Evolutionary conservation across 2,329 filamentous ascomycete genomes (phyloP), one percentile per base, ranked within the genome.

Genomic region (Parastagonospora avenae): DNA sequence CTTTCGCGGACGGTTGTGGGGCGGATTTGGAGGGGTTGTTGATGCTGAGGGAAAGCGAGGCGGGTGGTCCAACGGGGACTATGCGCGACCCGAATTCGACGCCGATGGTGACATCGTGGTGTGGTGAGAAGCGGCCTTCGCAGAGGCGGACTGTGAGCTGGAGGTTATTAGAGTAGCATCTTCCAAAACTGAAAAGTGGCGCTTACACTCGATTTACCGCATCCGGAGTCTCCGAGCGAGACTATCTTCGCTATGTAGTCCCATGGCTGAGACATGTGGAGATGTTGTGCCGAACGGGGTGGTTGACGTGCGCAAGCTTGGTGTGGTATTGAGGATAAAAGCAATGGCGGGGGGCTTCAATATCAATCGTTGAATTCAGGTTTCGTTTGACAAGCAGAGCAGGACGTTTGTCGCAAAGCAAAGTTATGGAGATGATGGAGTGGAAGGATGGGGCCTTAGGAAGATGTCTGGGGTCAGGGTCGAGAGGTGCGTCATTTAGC

Each of bases 201-300:
- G 40, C 48, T 42, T 76, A 85, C 83, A 73, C 82, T 85, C 50
- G 91, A 96, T 81, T 99, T 99, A 70, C 94, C 94, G 72, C 91
- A 96, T 72, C 92, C 94, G 39, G 90, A 94, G 79, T 97, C 94
- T 74, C 94, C 94, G 69, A 99, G 92, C 79, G 91, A 96, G 71
- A 97, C 93, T 67, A 99, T 90, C 78, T 99, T 99, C 75, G 93
- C 92, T 73, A 97, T 99, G 80, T 95, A 97, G 80, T 97, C 92
- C 93, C 93, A 97, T 76, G 91, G 88, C 68, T 87, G 83, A 58
- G 80, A 67, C 77, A 80, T 80, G 39, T 57, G 52, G 32, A 39
- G 47, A 27, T 35, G 35, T 33, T 45, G 52, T 42, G 42, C 46
- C 50, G 52, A 48, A 52, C 40, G 41, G 35, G 43, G 51, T 47